Base-by-base conservation (phyloP, 345 rosid species). In the Acer campestre region DNA sequence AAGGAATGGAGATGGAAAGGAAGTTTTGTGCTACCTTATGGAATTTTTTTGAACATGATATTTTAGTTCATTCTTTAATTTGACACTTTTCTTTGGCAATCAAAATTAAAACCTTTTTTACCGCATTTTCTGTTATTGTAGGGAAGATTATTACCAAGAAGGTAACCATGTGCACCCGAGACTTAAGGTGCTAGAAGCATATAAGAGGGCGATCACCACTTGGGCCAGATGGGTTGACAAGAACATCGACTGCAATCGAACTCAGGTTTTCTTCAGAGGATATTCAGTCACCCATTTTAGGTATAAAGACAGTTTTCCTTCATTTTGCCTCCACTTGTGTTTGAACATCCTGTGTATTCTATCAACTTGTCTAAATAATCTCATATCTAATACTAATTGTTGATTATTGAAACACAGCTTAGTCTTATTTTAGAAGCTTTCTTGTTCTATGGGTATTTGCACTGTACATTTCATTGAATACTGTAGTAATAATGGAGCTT, bases 141-240 rank as follows among this genome's bases (percentile, higher is more conserved):
- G 92, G 70, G 98, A 90, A 85, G 84, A 90, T 82, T 92, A 92
- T 81, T 95, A 92, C 78, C 99, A 93, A 83, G 98, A 95, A 90
- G 98, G 92, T 64, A 83, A 89, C 14, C 18, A 87, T 80, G 89
- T 95, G 76, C 82, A 92, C 82, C 91, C 84, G 27, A 88, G 92
- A 80, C 94, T 93, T 31, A 92, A 91, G 83, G 97, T 90, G 68
- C 81, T 93, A 23, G 90, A 89, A 80, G 98, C 99, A 48, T 92
- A 89, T 77, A 88, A 82, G 82, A 89, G 91, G 71, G 98, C 98
- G 22, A 93, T 93, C 67, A 71, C 40, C 29, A 93, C 99, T 70
- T 93, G 98, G 99, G 94, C 91, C 58, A 91, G 82, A 84, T 93
- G 99, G 98, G 82, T 93, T 40, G 94, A 93, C 76, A 80, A 80